Conservation (phyloP, 2,329 filamentous ascomycete genomes). For the Penicillium vulpinum region DNA sequence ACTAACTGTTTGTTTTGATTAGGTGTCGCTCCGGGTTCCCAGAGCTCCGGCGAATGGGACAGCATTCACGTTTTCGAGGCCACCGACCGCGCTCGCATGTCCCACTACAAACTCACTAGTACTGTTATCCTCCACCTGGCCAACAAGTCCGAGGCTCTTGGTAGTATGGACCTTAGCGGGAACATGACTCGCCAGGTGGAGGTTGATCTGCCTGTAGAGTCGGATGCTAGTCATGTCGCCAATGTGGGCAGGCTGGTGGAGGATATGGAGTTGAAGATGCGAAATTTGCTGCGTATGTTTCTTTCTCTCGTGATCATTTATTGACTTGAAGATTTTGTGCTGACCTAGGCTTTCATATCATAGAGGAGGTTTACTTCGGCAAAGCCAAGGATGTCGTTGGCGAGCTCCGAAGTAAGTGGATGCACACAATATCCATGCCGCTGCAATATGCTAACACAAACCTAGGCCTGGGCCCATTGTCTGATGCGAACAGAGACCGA, state of each 20-base stretch:
- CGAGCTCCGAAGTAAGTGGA: conserved; percentile 73
- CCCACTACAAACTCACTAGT: conserved; percentile 96
- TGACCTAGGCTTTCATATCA: conserved; percentile 14
- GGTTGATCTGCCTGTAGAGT: conserved; percentile 83
- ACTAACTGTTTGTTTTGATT: conserved; percentile 9
- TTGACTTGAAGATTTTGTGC: conserved; percentile 7
- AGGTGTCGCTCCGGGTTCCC: conserved; percentile 66
- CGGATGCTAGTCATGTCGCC: conserved; percentile 88
- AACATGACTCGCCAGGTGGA: conserved; percentile 99
- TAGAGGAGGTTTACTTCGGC: conserved; percentile 96
- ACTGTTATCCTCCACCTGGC: conserved; percentile 92
- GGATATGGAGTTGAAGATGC: conserved; percentile 99
- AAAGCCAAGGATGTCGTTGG: conserved; percentile 99
- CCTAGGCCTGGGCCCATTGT: conserved; percentile 69
- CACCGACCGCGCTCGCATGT: conserved; percentile 83
- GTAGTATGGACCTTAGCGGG: conserved; percentile 86
- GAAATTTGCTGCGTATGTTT: conserved; percentile 73
- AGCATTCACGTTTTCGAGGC: conserved; percentile 99
- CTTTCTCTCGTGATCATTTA: not conserved
- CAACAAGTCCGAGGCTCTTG: conserved; percentile 65
- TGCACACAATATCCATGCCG: not conserved
- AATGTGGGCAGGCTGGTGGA: conserved; percentile 94
- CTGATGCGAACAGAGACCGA: conserved; percentile 78
- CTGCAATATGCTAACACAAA: conserved; percentile 13
- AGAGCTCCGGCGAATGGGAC: conserved; percentile 86